Conservation (phyloP, 768 basidiomycete genomes). For the Leucosporidium creatinivorum region DNA sequence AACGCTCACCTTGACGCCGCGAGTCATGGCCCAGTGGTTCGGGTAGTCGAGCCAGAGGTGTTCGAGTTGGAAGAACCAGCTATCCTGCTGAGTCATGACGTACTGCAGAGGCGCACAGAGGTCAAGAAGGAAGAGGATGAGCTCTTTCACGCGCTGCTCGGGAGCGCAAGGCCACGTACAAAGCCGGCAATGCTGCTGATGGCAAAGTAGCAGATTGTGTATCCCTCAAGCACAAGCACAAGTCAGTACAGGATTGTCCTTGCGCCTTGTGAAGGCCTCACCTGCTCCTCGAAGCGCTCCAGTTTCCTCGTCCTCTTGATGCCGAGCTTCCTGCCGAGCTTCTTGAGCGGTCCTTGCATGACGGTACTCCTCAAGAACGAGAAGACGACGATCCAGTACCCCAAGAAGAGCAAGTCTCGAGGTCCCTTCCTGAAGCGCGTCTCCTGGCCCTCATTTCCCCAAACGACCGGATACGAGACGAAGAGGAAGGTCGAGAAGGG, state of each 20-base stretch:
- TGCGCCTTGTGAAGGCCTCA: neutral
- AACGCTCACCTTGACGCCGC: neutral
- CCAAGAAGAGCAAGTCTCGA: slow-evolving; percentile 67
- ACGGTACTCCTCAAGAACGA: slow-evolving; percentile 74
- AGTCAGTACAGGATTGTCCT: neutral
- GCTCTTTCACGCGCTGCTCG: neutral
- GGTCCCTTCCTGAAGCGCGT: slow-evolving; percentile 53
- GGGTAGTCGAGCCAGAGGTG: slow-evolving; percentile 66
- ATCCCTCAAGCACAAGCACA: slow-evolving; percentile 44
- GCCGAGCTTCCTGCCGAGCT: slow-evolving; percentile 63
- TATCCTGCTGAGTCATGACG: slow-evolving; percentile 73
- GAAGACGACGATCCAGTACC: slow-evolving; percentile 77
- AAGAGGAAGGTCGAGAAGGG: slow-evolving; percentile 67
- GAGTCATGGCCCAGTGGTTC: neutral
- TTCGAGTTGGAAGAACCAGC: slow-evolving; percentile 75
- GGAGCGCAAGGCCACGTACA: slow-evolving; percentile 39
- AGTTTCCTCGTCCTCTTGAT: slow-evolving; percentile 61
- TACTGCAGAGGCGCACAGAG: neutral
- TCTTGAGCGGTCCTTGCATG: slow-evolving; percentile 57
- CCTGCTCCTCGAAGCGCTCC: slow-evolving; percentile 82
- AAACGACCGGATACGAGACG: slow-evolving; percentile 57
- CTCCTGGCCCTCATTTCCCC: neutral
- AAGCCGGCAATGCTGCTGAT: slow-evolving; percentile 62
- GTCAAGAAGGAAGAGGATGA: too few relatives aligned
- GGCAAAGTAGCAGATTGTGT: slow-evolving; percentile 73